A percentile compares a stretch with the other conserved stretches of the same genome.
These are phyloP conservation scores for Plectranthus barbatus DNA, from an alignment of 257 asterid species.

Conservation along the genomic window DNA sequence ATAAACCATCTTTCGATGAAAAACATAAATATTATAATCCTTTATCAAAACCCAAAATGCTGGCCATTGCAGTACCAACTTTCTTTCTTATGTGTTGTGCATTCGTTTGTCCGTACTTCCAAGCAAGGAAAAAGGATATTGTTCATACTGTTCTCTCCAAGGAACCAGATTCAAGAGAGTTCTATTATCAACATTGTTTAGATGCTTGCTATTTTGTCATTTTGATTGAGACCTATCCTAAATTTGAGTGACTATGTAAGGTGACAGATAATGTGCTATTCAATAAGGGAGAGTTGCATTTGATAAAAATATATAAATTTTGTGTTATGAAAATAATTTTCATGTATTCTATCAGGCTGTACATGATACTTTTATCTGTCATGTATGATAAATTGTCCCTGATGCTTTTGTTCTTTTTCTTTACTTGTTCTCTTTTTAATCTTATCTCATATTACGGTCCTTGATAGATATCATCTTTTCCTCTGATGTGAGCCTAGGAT, in stretches of 20 bases:
- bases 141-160: slow-evolving; percentile 48
- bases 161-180: slow-evolving; percentile 79
- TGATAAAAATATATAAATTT: not conserved
- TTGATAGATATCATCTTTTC: no score
- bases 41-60: slow-evolving; percentile 34
- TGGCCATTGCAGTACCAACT: slow-evolving; percentile 68
- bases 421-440: not conserved
- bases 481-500: no score
- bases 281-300: not conserved
- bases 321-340: not conserved
- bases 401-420: not conserved
- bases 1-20: slow-evolving; percentile 19
- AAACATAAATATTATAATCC: slow-evolving; percentile 25
- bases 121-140: slow-evolving; percentile 53
- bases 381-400: not conserved
- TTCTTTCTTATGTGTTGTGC: slow-evolving; percentile 63
- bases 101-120: slow-evolving; percentile 79
- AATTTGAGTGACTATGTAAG: not conserved
- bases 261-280: not conserved
- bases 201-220: not conserved
- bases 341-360: not conserved
- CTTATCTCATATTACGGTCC: not conserved
- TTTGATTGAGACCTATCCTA: not conserved
- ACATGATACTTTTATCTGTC: not conserved
- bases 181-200: slow-evolving; percentile 4